A percentile compares a stretch with the other conserved stretches of the same genome.
Evolutionary conservation across 345 rosid species (phyloP).

Genomic region (Pugionium dolabratum): DNA sequence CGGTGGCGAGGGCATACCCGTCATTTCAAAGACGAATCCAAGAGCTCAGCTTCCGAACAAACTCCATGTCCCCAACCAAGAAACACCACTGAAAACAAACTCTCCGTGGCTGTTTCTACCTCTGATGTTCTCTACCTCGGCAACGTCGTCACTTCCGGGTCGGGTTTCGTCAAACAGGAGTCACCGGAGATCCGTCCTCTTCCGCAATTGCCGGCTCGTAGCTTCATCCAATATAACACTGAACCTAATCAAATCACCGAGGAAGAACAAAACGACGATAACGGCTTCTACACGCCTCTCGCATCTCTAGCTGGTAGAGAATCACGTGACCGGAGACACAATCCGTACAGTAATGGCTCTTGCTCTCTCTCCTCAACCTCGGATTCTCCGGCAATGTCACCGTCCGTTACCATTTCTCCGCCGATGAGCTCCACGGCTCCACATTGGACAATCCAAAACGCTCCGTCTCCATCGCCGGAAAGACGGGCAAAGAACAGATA

Average conservation of each 20-base stretch:
- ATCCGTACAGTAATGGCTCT: constrained; percentile 54
- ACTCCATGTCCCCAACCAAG: constrained; percentile 36
- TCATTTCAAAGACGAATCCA: constrained; percentile 43
- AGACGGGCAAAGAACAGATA: constrained; percentile 33
- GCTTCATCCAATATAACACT: constrained; percentile 48
- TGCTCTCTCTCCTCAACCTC: constrained; percentile 48
- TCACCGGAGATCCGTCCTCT: constrained; percentile 94
- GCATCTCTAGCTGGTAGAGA: constrained; percentile 64
- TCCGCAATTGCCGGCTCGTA: constrained; percentile 73
- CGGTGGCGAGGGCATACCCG: constrained; percentile 46
- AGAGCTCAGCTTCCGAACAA: constrained; percentile 42
- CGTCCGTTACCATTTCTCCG: constrained; percentile 14
- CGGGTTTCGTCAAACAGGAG: constrained; percentile 51
- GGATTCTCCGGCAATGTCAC: constrained; percentile 68
- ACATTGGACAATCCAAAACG: constrained; percentile 31
- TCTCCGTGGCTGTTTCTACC: constrained; percentile 45
- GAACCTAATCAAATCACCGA: neutral
- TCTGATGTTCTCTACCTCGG: constrained; percentile 88
- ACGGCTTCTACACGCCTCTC: constrained; percentile 86
- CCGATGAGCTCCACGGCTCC: constrained; percentile 47
- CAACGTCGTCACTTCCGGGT: constrained; percentile 47
- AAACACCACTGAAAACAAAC: constrained; percentile 44
- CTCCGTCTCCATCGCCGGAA: constrained; percentile 40
- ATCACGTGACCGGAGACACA: constrained; percentile 44
- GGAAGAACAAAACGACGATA: constrained; percentile 29